Evolutionary conservation across 2,329 filamentous ascomycete species (phyloP).

Genomic region (Talaromyces islandicus): DNA sequence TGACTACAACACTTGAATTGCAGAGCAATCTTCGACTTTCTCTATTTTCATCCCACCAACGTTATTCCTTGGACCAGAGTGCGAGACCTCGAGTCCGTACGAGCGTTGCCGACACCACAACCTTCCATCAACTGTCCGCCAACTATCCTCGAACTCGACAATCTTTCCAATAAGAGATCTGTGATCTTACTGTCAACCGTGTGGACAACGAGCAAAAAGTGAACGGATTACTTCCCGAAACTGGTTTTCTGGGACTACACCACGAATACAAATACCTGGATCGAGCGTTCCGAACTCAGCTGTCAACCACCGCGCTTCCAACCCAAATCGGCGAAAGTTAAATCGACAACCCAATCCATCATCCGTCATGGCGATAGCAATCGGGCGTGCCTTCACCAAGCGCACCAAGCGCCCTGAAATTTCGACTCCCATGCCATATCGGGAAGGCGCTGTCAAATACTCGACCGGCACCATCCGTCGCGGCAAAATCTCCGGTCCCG

Average conservation of each 20-base stretch:
- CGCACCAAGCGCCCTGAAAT: conserved; percentile 43
- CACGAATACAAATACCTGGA: background rate
- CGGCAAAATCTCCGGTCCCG: conserved; percentile 69
- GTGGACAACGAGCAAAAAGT: background rate
- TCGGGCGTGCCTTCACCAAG: conserved; percentile 44
- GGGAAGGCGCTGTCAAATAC: conserved; percentile 40
- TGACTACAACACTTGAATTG: conserved; percentile 4
- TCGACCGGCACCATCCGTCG: conserved; percentile 41
- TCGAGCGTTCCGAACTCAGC: background rate
- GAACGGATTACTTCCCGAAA: background rate
- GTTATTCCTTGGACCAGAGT: background rate
- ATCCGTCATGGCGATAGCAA: conserved; percentile 27
- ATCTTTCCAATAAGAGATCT: background rate
- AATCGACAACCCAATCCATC: background rate
- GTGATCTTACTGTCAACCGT: conserved; percentile 1
- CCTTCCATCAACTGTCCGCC: background rate
- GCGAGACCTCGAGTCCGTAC: background rate
- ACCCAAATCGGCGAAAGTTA: background rate
- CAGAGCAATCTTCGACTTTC: conserved; percentile 12
- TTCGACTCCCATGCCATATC: conserved; percentile 38
- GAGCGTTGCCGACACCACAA: background rate
- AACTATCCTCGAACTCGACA: background rate
- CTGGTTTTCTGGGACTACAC: background rate
- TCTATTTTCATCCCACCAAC: background rate
- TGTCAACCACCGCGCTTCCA: conserved; percentile 4